Conservation (phyloP, 2,329 filamentous ascomycete genomes). For the Fusarium sp. region DNA sequence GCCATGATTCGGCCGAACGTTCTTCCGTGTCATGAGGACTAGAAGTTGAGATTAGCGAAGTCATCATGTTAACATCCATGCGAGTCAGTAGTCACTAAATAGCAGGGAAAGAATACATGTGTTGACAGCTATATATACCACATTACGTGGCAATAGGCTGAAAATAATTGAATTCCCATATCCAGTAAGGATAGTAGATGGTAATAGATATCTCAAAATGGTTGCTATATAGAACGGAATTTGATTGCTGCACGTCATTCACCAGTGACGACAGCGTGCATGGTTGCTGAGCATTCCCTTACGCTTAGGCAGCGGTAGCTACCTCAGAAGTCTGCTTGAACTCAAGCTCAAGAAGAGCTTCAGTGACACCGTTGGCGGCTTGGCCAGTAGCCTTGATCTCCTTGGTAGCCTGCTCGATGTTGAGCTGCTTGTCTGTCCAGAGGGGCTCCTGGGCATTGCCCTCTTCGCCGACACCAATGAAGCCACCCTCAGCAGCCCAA, state of each 20-base stretch:
- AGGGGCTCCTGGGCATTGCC: slow-evolving; percentile 74
- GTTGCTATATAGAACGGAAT: slow-evolving; percentile 39
- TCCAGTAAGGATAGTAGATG: slow-evolving; percentile 25
- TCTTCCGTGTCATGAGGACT: slow-evolving; percentile 2
- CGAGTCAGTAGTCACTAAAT: background rate
- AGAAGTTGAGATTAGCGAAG: background rate
- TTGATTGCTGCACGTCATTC: slow-evolving; percentile 22
- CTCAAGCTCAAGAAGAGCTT: slow-evolving; percentile 69
- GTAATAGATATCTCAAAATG: slow-evolving; percentile 37
- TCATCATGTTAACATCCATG: background rate
- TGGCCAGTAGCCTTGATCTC: slow-evolving; percentile 65
- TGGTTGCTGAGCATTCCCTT: background rate
- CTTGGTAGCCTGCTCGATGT: slow-evolving; percentile 72
- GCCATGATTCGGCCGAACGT: slow-evolving; percentile 1
- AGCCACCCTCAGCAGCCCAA: slow-evolving; percentile 91
- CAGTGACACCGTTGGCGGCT: slow-evolving; percentile 59
- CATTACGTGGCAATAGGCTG: slow-evolving; percentile 12
- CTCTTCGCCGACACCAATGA: slow-evolving; percentile 89
- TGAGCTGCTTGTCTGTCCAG: slow-evolving; percentile 92
- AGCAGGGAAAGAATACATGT: background rate
- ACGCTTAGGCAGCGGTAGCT: slow-evolving; percentile 44
- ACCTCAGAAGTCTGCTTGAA: slow-evolving; percentile 48
- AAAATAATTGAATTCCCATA: slow-evolving; percentile 39
- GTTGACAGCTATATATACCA: slow-evolving; percentile 19
- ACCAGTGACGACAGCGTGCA: slow-evolving; percentile 8